These are phyloP conservation scores for Pelargonium cotyledonis DNA, from an alignment of 441 rosid species.

Conservation along the genomic window DNA sequence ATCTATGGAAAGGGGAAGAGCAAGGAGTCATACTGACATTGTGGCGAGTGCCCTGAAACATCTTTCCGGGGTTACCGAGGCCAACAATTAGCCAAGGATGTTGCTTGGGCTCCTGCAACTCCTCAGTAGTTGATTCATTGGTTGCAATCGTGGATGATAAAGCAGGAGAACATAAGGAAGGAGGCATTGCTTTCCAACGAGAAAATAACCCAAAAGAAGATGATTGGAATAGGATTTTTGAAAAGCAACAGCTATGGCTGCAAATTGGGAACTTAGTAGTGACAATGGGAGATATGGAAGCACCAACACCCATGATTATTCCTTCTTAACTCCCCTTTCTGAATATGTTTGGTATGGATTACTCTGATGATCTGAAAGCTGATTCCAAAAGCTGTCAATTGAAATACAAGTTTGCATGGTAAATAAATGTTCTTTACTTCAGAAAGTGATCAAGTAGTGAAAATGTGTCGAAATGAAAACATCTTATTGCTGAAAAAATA, in stretches of 20 bases:
- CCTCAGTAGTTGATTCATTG: background rate
- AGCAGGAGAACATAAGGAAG: background rate
- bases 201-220: background rate
- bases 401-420: background rate
- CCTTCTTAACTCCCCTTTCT: background rate
- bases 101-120: conserved; percentile 26
- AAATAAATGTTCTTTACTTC: background rate
- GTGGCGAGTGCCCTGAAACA: conserved; percentile 74
- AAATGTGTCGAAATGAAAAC: too few relatives aligned
- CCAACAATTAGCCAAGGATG: conserved; percentile 84
- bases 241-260: background rate
- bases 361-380: background rate
- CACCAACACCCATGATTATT: background rate
- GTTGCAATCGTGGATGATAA: background rate
- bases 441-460: background rate
- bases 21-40: conserved; percentile 38
- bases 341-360: background rate
- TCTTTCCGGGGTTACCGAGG: conserved; percentile 89
- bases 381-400: background rate
- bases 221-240: too few relatives aligned
- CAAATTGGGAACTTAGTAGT: background rate
- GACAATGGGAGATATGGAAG: background rate
- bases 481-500: too few relatives aligned
- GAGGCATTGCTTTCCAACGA: background rate
- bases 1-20: background rate